Evolutionary conservation across 2,329 filamentous ascomycete species (phyloP).

Genomic region (Fulvia fulva): DNA sequence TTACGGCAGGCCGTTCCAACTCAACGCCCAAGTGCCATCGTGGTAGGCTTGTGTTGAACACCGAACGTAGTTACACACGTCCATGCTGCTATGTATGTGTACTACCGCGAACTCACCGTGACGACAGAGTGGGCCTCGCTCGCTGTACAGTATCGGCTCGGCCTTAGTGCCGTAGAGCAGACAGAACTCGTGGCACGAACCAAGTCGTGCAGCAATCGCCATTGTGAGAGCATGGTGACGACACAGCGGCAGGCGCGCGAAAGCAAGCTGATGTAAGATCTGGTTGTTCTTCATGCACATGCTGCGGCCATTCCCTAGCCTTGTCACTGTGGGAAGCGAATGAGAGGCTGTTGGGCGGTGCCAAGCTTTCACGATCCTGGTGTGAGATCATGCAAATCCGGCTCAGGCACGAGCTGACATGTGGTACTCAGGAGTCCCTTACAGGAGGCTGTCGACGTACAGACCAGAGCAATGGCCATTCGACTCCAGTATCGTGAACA

Average conservation of each 20-base stretch:
- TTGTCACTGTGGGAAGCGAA: neutral
- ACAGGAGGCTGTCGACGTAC: too few species aligned
- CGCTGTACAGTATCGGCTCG: neutral
- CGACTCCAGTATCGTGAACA: too few species aligned
- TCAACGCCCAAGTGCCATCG: neutral
- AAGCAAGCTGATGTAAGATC: neutral
- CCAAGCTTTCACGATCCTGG: neutral
- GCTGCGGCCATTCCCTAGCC: neutral
- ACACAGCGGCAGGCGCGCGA: neutral
- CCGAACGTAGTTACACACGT: neutral
- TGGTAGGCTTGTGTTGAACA: too few species aligned
- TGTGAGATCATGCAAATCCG: neutral
- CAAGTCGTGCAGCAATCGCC: neutral
- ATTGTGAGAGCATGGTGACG: neutral
- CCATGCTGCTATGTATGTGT: neutral
- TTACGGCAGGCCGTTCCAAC: too few species aligned
- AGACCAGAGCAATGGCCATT: too few species aligned
- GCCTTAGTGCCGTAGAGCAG: neutral
- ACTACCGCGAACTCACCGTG: too few species aligned
- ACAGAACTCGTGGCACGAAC: neutral
- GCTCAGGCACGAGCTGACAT: too few species aligned
- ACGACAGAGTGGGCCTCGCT: too few species aligned
- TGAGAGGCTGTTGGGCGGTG: neutral
- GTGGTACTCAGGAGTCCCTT: too few species aligned
- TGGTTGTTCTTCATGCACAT: slow-evolving; percentile 1